phyloP scores from a whole-genome alignment of 805 yeast species.

The Hanseniaspora meyeri region DNA sequence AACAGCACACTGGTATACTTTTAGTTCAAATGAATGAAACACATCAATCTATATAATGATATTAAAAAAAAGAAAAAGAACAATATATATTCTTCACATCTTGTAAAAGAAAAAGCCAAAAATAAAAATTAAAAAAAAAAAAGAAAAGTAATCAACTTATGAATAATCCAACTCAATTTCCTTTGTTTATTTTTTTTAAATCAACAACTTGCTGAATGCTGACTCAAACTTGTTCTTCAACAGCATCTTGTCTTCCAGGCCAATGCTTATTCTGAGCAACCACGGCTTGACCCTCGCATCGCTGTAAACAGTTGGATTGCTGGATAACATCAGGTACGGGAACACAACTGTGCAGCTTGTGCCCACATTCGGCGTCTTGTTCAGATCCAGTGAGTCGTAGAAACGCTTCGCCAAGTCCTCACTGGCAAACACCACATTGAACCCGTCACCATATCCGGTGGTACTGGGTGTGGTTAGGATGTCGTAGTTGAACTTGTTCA shows the following conservation, averaged over 20 bases:
- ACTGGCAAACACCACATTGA: constrained; percentile 58
- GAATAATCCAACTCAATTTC: neutral
- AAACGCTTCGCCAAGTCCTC: constrained; percentile 57
- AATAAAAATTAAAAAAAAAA: neutral
- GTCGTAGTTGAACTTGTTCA: constrained; percentile 55
- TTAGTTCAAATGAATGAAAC: neutral
- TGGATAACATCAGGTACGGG: constrained; percentile 77
- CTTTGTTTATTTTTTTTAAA: neutral
- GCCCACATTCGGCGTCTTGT: constrained; percentile 82
- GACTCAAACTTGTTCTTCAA: constrained; percentile 38
- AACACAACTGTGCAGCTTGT: constrained; percentile 81
- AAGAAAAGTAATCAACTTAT: neutral
- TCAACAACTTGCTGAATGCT: constrained; percentile 33
- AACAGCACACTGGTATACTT: neutral
- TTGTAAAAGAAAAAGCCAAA: neutral
- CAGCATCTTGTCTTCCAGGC: constrained; percentile 60
- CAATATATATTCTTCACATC: neutral
- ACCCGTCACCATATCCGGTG: constrained; percentile 72
- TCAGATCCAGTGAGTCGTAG: constrained; percentile 40
- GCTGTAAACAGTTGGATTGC: constrained; percentile 65
- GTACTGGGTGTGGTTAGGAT: constrained; percentile 52
- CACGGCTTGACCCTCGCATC: constrained; percentile 73
- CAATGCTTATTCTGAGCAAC: constrained; percentile 70
- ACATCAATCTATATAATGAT: neutral
- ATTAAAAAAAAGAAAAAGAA: neutral